Evolutionary conservation across 2,329 filamentous ascomycete genomes (phyloP).

Genomic region (Fusarium nelsonii): DNA sequence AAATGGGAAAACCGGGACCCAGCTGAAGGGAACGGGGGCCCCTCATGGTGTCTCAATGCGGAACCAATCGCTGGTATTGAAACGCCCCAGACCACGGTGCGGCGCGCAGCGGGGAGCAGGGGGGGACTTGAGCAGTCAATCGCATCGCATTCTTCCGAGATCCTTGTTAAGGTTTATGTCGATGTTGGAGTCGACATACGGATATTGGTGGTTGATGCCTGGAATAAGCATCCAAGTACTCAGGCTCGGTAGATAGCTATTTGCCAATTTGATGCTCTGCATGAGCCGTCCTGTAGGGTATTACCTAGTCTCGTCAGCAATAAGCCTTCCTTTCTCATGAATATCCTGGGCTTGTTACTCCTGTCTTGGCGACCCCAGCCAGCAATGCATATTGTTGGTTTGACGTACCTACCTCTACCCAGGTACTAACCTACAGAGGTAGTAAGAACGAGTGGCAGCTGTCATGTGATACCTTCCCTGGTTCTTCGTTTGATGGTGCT

Average conservation of each 20-base stretch:
- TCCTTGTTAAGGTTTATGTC: conserved; percentile 21
- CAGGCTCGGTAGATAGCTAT: neutral
- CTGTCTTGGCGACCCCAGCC: conserved; percentile 3
- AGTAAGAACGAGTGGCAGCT: conserved; percentile 4
- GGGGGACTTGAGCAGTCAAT: conserved; percentile 23
- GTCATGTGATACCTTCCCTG: conserved; percentile 22
- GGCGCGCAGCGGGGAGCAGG: conserved; percentile 27
- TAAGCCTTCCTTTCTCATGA: conserved; percentile 18
- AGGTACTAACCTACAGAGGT: no score
- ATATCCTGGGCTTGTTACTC: neutral
- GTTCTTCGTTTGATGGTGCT: neutral
- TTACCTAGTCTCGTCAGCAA: neutral
- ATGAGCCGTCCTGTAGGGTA: neutral
- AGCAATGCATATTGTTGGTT: conserved; percentile 7
- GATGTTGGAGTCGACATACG: neutral
- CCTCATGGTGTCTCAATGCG: conserved; percentile 38
- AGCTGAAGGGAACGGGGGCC: conserved; percentile 37
- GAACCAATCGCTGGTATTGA: conserved; percentile 43
- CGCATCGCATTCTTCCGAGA: conserved; percentile 34
- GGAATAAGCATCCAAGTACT: neutral
- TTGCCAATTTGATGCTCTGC: neutral
- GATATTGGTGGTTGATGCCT: neutral
- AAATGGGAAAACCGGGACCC: conserved; percentile 47
- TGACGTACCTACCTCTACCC: neutral
- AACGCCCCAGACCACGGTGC: conserved; percentile 31